Percentiles rank a stretch among this genome's conserved stretches.
These are phyloP conservation scores for Cladosporium sp. DNA, from an alignment of 2,329 filamentous ascomycete species.

Conservation along the genomic window DNA sequence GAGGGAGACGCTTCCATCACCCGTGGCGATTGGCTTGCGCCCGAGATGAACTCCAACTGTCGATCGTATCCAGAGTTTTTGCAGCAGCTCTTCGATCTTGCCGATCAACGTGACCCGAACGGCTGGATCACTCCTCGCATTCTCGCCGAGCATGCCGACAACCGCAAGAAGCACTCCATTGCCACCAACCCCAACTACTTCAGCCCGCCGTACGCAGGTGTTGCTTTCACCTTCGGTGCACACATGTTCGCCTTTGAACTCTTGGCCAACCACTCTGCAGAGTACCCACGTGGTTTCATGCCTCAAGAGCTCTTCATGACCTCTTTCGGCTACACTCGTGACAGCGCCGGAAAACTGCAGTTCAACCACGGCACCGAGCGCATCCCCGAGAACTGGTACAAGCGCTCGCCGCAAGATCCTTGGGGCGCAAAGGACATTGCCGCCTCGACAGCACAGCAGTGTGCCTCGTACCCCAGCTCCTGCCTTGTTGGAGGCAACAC, in stretches of 20 bases:
- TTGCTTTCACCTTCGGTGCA: conserved; percentile 32
- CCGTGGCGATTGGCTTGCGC: conserved; percentile 31
- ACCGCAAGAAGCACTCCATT: conserved; percentile 30
- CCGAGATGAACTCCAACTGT: conserved; percentile 29
- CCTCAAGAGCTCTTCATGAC: conserved; percentile 26
- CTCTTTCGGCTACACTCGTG: conserved; percentile 29
- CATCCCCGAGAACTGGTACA: conserved; percentile 28
- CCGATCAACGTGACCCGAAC: conserved; percentile 21
- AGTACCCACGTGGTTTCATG: conserved; percentile 27
- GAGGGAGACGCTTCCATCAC: conserved; percentile 32
- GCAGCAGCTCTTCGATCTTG: conserved; percentile 29
- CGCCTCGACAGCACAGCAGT: conserved; percentile 30
- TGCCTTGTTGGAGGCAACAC: conserved; percentile 31
- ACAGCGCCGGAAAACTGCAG: conserved; percentile 15
- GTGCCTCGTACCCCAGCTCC: conserved; percentile 26
- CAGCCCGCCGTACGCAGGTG: conserved; percentile 28
- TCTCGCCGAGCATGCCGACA: conserved; percentile 29
- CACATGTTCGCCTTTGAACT: conserved; percentile 32
- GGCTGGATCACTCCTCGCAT: conserved; percentile 28
- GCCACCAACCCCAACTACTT: conserved; percentile 33
- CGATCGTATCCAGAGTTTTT: conserved; percentile 27
- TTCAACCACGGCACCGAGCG: conserved; percentile 18
- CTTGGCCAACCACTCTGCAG: conserved; percentile 30
- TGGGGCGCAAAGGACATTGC: conserved; percentile 29
- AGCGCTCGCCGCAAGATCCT: conserved; percentile 26